Conservation (phyloP, 805 yeast genomes). For the Pichia sporocuriosa region DNA sequence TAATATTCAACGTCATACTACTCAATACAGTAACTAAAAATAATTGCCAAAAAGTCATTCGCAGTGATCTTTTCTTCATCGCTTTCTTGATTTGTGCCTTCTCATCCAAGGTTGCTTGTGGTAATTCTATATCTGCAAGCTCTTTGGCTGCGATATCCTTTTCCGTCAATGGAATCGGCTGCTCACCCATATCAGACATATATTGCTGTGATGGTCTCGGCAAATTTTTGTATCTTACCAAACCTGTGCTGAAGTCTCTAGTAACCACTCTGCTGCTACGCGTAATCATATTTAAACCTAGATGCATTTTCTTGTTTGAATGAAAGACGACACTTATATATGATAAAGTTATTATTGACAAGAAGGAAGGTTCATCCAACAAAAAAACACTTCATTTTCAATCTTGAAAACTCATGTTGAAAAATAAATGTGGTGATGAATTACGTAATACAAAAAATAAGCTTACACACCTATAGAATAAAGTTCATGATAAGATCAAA, state of each 20-base stretch:
- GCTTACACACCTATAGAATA: neutral
- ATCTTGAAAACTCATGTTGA: no score
- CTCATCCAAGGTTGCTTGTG: conserved; percentile 17
- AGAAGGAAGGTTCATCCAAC: no score
- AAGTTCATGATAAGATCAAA: conserved; percentile 4
- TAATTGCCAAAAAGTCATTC: conserved; percentile 29
- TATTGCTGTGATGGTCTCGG: conserved; percentile 23
- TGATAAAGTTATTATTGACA: no score
- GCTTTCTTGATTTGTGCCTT: conserved; percentile 19
- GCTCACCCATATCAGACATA: conserved; percentile 22
- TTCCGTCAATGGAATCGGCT: conserved; percentile 21
- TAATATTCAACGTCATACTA: conserved; percentile 42
- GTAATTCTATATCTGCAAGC: conserved; percentile 13
- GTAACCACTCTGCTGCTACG: no score
- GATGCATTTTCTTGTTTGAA: no score
- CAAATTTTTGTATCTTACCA: conserved; percentile 3
- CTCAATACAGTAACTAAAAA: conserved; percentile 25
- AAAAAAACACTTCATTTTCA: no score
- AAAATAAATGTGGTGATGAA: no score
- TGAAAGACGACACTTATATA: no score
- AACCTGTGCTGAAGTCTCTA: neutral
- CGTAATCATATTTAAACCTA: no score
- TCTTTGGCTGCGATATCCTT: conserved; percentile 13
- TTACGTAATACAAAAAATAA: no score
- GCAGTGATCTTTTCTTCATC: conserved; percentile 24